Conservation (phyloP, 2,329 filamentous ascomycete species). For the Akanthomyces muscarius region DNA sequence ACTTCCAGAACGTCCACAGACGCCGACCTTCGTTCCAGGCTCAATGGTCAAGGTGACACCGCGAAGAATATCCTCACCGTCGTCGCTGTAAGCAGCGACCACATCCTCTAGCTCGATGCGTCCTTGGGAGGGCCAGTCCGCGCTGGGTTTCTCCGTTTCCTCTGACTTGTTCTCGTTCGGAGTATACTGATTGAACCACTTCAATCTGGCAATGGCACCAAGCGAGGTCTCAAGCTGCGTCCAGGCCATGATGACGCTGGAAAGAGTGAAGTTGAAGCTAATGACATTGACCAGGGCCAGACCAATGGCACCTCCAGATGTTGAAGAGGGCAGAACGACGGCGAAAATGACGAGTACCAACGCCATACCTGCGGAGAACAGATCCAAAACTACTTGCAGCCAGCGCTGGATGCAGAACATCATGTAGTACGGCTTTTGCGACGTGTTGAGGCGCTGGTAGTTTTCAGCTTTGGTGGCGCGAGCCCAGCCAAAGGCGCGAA, state of each 20-base stretch:
- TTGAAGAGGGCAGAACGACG: slow-evolving; percentile 2
- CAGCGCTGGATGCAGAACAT: slow-evolving; percentile 50
- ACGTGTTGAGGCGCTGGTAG: slow-evolving; percentile 37
- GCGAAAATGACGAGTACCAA: slow-evolving; percentile 14
- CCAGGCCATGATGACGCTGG: slow-evolving; percentile 32
- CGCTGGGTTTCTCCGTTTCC: slow-evolving; percentile 7
- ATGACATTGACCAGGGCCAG: slow-evolving; percentile 28
- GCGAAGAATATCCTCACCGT: slow-evolving; percentile 12
- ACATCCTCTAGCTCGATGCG: slow-evolving; percentile 27
- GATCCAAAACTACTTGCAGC: slow-evolving; percentile 48
- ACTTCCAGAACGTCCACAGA: slow-evolving; percentile 49
- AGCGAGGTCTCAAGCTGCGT: slow-evolving; percentile 35
- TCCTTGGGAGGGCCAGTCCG: slow-evolving; percentile 28
- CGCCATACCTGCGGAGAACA: slow-evolving; percentile 40
- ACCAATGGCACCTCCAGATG: slow-evolving; percentile 11
- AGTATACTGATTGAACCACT: slow-evolving; percentile 27
- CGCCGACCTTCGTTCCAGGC: slow-evolving; percentile 44
- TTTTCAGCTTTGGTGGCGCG: slow-evolving; percentile 35
- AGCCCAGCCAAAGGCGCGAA: slow-evolving; percentile 39
- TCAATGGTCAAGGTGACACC: slow-evolving; percentile 23
- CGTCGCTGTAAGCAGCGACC: slow-evolving; percentile 25
- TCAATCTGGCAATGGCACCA: slow-evolving; percentile 33
- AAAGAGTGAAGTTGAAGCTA: slow-evolving; percentile 29
- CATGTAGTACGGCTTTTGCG: slow-evolving; percentile 51
- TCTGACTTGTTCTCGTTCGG: slow-evolving; percentile 26